Evolutionary conservation across 1,139 yeast species (phyloP).

Genomic region (Geotrichum citri-aurantii): DNA sequence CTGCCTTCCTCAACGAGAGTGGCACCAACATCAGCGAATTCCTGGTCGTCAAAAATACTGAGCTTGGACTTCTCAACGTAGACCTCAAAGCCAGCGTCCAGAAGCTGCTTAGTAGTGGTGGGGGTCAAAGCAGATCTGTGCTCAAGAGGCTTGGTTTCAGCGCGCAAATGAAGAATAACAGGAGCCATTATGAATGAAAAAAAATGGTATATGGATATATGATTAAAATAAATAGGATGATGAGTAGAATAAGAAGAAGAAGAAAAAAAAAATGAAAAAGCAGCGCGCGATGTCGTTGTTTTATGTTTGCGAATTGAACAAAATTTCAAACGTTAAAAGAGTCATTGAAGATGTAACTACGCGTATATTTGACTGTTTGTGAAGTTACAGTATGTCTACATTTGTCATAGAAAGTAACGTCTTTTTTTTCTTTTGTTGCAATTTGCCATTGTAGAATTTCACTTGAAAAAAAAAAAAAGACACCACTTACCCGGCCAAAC

Average conservation of each 20-base stretch:
- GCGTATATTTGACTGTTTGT: too few relatives aligned
- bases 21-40: constrained; percentile 76
- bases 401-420: not conserved
- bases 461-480: not conserved
- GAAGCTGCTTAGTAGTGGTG: constrained; percentile 71
- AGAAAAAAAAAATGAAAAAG: not conserved
- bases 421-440: too few relatives aligned
- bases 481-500: not conserved
- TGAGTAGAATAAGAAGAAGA: not conserved
- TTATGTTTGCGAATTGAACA: not conserved
- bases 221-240: not conserved
- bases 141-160: constrained; percentile 94
- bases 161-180: constrained; percentile 65
- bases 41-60: constrained; percentile 69
- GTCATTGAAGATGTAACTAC: not conserved
- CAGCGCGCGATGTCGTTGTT: too few relatives aligned
- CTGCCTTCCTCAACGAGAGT: constrained; percentile 86
- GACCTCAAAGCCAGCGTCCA: constrained; percentile 83
- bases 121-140: constrained; percentile 98
- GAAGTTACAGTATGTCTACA: too few relatives aligned
- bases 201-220: not conserved
- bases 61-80: constrained; percentile 83
- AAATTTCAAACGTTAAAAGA: not conserved
- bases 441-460: too few relatives aligned
- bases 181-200: constrained; percentile 14